Base-by-base conservation (phyloP, 192 early-diverging fungal species). In the Lunasporangiospora selenospora region DNA sequence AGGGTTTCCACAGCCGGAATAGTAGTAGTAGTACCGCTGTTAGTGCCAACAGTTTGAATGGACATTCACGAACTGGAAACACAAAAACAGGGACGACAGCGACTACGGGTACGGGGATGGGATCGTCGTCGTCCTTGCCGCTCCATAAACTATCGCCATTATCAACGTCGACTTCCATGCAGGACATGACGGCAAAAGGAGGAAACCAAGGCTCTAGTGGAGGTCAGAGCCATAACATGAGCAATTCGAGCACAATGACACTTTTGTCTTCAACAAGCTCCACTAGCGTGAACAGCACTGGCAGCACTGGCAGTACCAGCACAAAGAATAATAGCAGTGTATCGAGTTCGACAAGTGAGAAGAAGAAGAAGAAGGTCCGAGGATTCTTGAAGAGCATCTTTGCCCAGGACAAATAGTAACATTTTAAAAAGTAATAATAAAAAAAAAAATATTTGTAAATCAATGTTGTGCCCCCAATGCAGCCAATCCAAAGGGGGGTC, bases 331-430 rank as follows among this genome's bases (percentile, higher is more conserved):
- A n/a, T n/a, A n/a, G n/a, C n/a, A n/a, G n/a, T n/a, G n/a, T n/a
- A n/a, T n/a, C n/a, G n/a, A n/a, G n/a, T n/a, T n/a, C n/a, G n/a
- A n/a, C n/a, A n/a, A n/a, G n/a, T n/a, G n/a, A n/a, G n/a, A n/a
- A 73, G 10, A 73, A 63, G 69, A 62, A 62, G 49, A 73, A 73
- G 60, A 62, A 63, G 38, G 60, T 73, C 18, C 60, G 69, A 7
- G 69, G 69, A 3, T 73, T 73, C 37, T 38, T 73, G 45, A 73
- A 73, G 47, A 73, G 63, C 52, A 73, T 73, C 19, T 73, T 73
- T 21, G 63, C 57, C 6, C 63, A 71, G 53, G 15, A 24, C 37
- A 37, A 11, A 26, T n/a, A 19, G 12, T 12, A 2, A 16, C 2
- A 37, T 30, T 5, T 34, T 18, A 10, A 33, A 19, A 3, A 33